phyloP scores from a whole-genome alignment of 305 asterid species.

The Fraxinus ornus region DNA sequence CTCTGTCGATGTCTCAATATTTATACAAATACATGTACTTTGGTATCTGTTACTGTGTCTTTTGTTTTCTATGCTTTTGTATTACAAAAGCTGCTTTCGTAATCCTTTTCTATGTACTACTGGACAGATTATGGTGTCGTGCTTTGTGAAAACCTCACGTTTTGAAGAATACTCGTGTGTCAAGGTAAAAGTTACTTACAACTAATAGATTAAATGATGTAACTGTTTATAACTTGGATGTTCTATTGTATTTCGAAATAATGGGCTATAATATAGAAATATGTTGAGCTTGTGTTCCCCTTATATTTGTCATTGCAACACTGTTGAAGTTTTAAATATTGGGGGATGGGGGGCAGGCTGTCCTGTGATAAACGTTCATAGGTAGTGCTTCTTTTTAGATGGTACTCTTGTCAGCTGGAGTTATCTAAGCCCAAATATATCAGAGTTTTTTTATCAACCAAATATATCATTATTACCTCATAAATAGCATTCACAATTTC shows the following conservation, averaged over 20 bases:
- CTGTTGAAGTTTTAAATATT: background rate
- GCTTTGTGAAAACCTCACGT: conserved; percentile 97
- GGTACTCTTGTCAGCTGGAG: background rate
- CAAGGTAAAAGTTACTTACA: conserved; percentile 54
- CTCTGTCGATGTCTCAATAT: conserved; percentile 7
- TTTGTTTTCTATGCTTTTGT: background rate
- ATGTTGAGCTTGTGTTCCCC: background rate
- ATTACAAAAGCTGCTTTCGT: background rate
- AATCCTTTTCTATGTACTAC: background rate
- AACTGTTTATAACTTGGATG: background rate
- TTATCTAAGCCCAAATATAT: background rate
- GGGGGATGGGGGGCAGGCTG: background rate
- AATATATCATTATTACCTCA: background rate
- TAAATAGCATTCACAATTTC: background rate
- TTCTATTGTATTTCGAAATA: background rate
- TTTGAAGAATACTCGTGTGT: conserved; percentile 90
- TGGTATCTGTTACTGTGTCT: background rate
- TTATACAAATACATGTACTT: background rate
- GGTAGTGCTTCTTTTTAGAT: background rate
- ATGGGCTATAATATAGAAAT: background rate
- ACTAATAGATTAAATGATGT: background rate
- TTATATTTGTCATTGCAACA: background rate
- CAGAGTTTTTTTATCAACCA: background rate
- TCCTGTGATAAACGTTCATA: background rate
- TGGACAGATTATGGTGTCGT: conserved; percentile 78